Evolutionary conservation across 2,329 filamentous ascomycete genomes (phyloP), one percentile per base, ranked within the genome.

Genomic region (Didymella segeticola): DNA sequence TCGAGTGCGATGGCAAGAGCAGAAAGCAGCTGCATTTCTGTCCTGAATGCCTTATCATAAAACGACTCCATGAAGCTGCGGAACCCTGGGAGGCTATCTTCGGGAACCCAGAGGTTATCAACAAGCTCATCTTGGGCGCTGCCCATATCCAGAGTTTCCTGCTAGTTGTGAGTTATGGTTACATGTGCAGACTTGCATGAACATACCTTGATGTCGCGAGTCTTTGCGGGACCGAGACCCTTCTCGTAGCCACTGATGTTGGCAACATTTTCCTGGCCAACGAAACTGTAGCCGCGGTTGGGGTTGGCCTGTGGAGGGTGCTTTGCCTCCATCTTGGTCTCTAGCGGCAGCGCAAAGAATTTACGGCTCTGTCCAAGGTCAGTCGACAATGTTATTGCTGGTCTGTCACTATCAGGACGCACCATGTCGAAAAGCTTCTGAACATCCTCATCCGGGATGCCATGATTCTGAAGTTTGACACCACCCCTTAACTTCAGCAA

Each of bases 1-100:
- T 36, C 25, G 8, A 62, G 27, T 9, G 17, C 61, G 3, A 56
- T n/a, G 15, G 61, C 58, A 7, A 58, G 37, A 8, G 60, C 57
- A 10, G 25, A 27, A 33, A 63, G 39, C 15, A 63, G 31, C 22
- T 50, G 11, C 12, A 57, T 19, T 17, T 34, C 20, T 17, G 57
- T 31, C 9, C 47, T 25, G 42, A 62, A 47, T 4, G 36, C 34
- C 14, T 25, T 47, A 20, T 42, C 53, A 22, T 56, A 64, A 20
- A 29, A 57, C 1, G 23, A 17, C 19, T 64, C 59, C 60, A 66
- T 60, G 39, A 45, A 59, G 9, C 14, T 12, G 15, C 45, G 54
- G 43, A 65, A 65, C 5, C 51, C 53, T 19, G 61, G 56, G 1
- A 62, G 30, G 20, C 27, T 39, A 1, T 39, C 19, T 25, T 47